phyloP scores from a whole-genome alignment of 2,329 filamentous ascomycete genomes.

The Sclerotinia borealis region DNA sequence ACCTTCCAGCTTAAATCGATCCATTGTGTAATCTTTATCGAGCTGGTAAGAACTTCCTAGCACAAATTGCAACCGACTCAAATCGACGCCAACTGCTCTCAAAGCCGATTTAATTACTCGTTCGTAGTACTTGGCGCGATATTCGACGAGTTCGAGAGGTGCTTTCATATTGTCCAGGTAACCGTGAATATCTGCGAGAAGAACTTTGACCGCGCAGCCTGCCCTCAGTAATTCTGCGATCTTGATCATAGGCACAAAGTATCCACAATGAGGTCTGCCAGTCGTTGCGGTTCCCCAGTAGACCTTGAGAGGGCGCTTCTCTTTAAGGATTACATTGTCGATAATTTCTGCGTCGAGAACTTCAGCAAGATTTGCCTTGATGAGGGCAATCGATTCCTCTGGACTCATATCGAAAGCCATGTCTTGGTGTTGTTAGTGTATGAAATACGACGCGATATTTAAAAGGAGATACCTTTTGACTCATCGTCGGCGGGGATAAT shows the following conservation, averaged over 20 bases:
- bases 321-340: constrained; percentile 60
- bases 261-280: constrained; percentile 82
- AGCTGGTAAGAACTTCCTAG: constrained; percentile 80
- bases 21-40: constrained; percentile 72
- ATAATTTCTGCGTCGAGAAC: constrained; percentile 80
- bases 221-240: constrained; percentile 82
- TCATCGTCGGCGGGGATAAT: not conserved
- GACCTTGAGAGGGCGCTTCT: constrained; percentile 67
- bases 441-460: not conserved
- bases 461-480: not conserved
- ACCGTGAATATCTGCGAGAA: constrained; percentile 64
- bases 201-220: constrained; percentile 73
- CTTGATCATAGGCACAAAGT: constrained; percentile 77
- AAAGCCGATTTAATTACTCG: constrained; percentile 57
- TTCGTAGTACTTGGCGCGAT: constrained; percentile 76
- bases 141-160: constrained; percentile 78
- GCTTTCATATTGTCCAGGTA: constrained; percentile 83
- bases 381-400: constrained; percentile 65
- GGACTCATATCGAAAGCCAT: constrained; percentile 33
- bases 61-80: constrained; percentile 75
- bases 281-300: constrained; percentile 69
- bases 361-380: constrained; percentile 75
- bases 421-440: constrained; percentile 12
- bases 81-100: constrained; percentile 59
- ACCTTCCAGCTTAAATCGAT: constrained; percentile 66